Base-by-base conservation (phyloP, 805 yeast species). In the Starmerella asiatica region DNA sequence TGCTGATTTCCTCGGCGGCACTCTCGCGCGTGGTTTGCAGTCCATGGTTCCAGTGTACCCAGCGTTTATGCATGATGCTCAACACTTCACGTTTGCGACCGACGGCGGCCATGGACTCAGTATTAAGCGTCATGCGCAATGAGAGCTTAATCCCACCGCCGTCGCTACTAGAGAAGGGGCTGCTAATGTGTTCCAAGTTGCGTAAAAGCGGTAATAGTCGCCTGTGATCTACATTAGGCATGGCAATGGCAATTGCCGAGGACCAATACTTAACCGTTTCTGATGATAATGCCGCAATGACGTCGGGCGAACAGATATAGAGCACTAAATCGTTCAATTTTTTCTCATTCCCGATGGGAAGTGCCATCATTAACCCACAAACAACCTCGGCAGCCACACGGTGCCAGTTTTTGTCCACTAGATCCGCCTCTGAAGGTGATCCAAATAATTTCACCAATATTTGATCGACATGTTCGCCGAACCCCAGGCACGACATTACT, bases 201-300 rank as follows among this genome's bases (percentile, higher is more conserved):
- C 21, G 24, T 2, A 41, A 3, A 5, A 46, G 8, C 1, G 28
- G 34, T 11, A 5, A 75, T 39, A 72, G 68, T 42, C 94, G 68
- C 54, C 94, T 70, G 29, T 45, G 40, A 31, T 58, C 67, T 29
- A 75, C 63, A 48, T 72, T 76, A 0, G 73, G 57, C 0, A 84
- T 79, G 1, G 75, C 53, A 80, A 84, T 79, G 78, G 83, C 77
- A 3, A 78, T 64, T 36, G 82, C 70, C 0, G 83, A 69, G 27
- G 67, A 66, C 96, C 96, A 91, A 30, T 80, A 73, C 16, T 68
- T 70, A 29, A 68, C 59, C 3, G 76, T 78, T 24, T 85, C 91
- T 3, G 84, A 93, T 1, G 82, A 71, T 40, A 88, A 7, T 4
- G 24, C 4, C n/a, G 24, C 27, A 21, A 32, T 20, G 5, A 32